Evolutionary conservation across 257 asterid genomes (phyloP).

Genomic region (Striga asiatica): DNA sequence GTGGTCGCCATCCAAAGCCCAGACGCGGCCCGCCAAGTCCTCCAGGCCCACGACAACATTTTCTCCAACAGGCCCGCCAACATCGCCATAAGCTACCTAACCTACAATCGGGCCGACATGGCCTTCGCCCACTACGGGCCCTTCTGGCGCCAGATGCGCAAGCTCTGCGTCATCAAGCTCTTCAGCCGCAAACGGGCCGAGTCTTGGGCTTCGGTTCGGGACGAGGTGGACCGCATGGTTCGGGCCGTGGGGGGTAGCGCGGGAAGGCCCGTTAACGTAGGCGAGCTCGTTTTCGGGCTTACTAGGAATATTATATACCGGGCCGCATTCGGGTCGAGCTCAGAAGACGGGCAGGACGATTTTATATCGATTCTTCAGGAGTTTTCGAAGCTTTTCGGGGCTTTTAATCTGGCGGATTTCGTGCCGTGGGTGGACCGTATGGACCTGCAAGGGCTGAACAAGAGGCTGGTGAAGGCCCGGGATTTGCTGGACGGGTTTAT

Average conservation of each 20-base stretch:
- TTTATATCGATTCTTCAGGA: slow-evolving; percentile 62
- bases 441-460: slow-evolving; percentile 49
- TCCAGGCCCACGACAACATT: slow-evolving; percentile 65
- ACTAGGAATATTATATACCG: slow-evolving; percentile 52
- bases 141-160: slow-evolving; percentile 91
- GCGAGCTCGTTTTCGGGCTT: slow-evolving; percentile 71
- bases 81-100: slow-evolving; percentile 55
- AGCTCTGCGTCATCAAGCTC: slow-evolving; percentile 70
- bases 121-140: slow-evolving; percentile 89
- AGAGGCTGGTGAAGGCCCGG: slow-evolving; percentile 49
- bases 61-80: slow-evolving; percentile 80
- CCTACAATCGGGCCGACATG: slow-evolving; percentile 78
- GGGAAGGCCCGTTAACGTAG: slow-evolving; percentile 39
- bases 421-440: slow-evolving; percentile 48
- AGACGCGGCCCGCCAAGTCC: slow-evolving; percentile 65
- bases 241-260: slow-evolving; percentile 20
- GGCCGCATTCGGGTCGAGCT: slow-evolving; percentile 73
- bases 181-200: slow-evolving; percentile 75
- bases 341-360: slow-evolving; percentile 49
- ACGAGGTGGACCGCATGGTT: slow-evolving; percentile 49
- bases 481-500: slow-evolving; percentile 66
- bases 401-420: slow-evolving; percentile 64
- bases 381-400: slow-evolving; percentile 67
- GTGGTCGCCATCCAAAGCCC: slow-evolving; percentile 53
- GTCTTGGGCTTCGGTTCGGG: slow-evolving; percentile 90